These are phyloP conservation scores for Polymyxa betae DNA, from an alignment of 208 protist genomes.

Conservation along the genomic window DNA sequence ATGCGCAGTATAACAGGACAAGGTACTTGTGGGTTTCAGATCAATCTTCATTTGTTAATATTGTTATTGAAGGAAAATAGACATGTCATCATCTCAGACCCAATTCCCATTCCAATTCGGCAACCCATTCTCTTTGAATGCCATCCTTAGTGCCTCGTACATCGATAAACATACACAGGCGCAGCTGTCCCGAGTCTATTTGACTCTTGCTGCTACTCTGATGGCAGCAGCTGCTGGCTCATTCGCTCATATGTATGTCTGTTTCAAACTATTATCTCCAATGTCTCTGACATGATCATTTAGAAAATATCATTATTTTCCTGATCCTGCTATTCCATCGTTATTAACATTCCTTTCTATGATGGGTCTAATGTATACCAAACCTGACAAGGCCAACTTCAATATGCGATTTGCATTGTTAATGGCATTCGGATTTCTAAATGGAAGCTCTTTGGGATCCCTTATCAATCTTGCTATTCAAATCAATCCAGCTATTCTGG, in stretches of 20 bases:
- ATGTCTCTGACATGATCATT: not conserved
- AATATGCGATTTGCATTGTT: slow-evolving; percentile 6
- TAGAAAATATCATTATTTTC: not conserved
- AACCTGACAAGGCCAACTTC: not conserved
- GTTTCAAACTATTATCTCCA: not conserved
- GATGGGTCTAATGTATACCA: not conserved
- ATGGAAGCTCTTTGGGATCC: slow-evolving; percentile 41
- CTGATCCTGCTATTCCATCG: not conserved
- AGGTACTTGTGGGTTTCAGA: too few relatives aligned
- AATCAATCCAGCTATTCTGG: slow-evolving; percentile 57
- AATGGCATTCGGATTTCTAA: slow-evolving; percentile 10
- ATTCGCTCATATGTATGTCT: not conserved
- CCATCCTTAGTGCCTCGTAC: not conserved
- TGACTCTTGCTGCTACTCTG: not conserved
- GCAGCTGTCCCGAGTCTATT: not conserved
- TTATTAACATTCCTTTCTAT: not conserved
- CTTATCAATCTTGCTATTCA: slow-evolving; percentile 41
- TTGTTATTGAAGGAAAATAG: too few relatives aligned
- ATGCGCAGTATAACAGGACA: too few relatives aligned
- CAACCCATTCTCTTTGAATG: not conserved
- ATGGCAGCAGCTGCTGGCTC: not conserved
- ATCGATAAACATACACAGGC: not conserved
- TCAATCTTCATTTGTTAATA: too few relatives aligned
- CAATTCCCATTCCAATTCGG: too few relatives aligned
- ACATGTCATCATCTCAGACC: too few relatives aligned